Evolutionary conservation across 2,329 filamentous ascomycete genomes (phyloP), one percentile per base, ranked within the genome.

Genomic region (Hypoxylon sp.): DNA sequence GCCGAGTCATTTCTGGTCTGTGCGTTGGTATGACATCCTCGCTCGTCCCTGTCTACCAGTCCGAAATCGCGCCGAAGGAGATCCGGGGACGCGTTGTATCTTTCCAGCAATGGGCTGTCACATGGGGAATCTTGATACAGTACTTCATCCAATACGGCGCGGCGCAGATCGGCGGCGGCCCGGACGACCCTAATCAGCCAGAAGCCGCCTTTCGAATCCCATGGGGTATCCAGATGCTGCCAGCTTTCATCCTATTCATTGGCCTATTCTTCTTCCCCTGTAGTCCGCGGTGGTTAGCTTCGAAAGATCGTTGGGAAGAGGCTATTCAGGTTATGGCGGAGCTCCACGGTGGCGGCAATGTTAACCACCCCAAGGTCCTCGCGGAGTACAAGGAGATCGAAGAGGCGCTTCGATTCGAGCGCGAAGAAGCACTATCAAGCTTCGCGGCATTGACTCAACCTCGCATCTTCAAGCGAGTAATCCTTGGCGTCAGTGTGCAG

Each of bases 21-120:
- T 89, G 89, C 62, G 90, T 94, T 61, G 92, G 92, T 67, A 93
- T 94, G 72, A 89, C 88, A 70, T 92, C 90, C 29, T 89, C 91
- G 6, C 83, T 92, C 73, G 91, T 92, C 1, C 90, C 89, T 0
- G 87, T 92, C 19, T 93, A 92, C 76, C 87, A 91, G 69, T 86
- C 89, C 56, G 91, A 93, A 77, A 83, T 92, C 17, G 90, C 85
- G 0, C 84, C 86, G 17, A 86, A 85, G 71, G 84, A 86, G 71
- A 85, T 85, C 58, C 83, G 87, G 57, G 89, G 89, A 6, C 83
- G 88, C 10, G 85, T 91, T 2, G 87, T 92, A 15, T 86, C 86
- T 1, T 79, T 91, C 2, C 89, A 92, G 73, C 90, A 92, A 76
- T 91, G 89, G 87, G 89, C 88, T 29, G 92, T 92, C 47, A 91